phyloP scores from a whole-genome alignment of 768 basidiomycete species.

The Inosperma sp. region DNA sequence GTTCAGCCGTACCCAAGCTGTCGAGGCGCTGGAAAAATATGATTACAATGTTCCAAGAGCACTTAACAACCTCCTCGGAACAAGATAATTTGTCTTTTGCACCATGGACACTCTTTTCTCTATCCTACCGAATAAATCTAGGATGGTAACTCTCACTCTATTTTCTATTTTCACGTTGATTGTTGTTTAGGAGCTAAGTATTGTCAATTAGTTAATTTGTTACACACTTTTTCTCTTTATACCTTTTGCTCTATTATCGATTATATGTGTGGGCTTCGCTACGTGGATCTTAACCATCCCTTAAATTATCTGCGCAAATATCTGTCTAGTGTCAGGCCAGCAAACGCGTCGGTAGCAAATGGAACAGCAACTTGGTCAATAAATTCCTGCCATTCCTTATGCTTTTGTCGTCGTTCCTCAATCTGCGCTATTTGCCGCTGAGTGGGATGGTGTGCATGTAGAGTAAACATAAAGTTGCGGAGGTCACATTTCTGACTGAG shows the following conservation, averaged over 20 bases:
- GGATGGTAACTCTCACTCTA: conserved; percentile 5
- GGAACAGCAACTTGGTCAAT: conserved; percentile 31
- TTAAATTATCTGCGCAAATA: background rate
- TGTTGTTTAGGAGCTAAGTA: conserved; percentile 8
- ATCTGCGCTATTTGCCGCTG: conserved; percentile 37
- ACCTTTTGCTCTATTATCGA: too few relatives aligned
- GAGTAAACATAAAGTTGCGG: conserved; percentile 41
- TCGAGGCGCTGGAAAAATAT: conserved; percentile 78
- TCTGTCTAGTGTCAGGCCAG: background rate
- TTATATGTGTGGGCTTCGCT: too few relatives aligned
- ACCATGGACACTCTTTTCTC: conserved; percentile 4
- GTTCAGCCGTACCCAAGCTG: conserved; percentile 76
- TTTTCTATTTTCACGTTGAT: background rate
- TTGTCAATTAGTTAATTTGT: conserved; percentile 18
- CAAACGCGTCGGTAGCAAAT: conserved; percentile 14
- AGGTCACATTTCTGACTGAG: conserved; percentile 42
- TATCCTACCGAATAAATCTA: background rate
- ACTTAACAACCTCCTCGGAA: conserved; percentile 65
- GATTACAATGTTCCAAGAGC: conserved; percentile 79
- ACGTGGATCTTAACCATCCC: background rate
- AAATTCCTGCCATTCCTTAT: conserved; percentile 42
- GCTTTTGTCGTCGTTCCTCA: conserved; percentile 26
- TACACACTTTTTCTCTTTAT: conserved; percentile 4
- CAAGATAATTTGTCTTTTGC: conserved; percentile 13
- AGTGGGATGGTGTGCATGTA: conserved; percentile 50